A percentile compares a stretch with the other conserved stretches of the same genome.
Evolutionary conservation across 31 red algal species (phyloP).

Genomic region (Asparagopsis taxiformis): DNA sequence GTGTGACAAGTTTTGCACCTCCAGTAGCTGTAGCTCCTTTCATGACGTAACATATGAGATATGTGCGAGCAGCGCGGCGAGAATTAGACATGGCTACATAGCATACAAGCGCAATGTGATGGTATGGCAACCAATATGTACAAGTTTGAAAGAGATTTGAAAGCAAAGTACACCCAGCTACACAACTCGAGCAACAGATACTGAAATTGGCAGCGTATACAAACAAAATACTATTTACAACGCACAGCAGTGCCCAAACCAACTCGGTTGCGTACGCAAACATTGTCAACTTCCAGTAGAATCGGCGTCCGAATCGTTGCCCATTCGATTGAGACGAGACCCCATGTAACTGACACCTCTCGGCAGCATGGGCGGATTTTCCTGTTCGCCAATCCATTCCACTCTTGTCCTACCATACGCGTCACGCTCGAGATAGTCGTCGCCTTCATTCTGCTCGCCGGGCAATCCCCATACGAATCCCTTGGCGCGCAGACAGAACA

Average conservation of each 20-base stretch:
- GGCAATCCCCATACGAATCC: conserved; percentile 55
- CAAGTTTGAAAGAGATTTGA: too few species aligned
- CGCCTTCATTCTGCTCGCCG: conserved; percentile 35
- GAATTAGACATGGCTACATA: too few species aligned
- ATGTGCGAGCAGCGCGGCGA: too few species aligned
- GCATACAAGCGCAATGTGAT: too few species aligned
- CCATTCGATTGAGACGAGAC: conserved; percentile 47
- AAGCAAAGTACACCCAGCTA: too few species aligned
- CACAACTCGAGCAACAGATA: too few species aligned
- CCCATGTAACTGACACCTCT: conserved; percentile 73
- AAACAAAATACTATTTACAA: conserved; percentile 1
- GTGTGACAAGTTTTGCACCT: too few species aligned
- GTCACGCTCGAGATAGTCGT: conserved; percentile 67
- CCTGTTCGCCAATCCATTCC: conserved; percentile 25
- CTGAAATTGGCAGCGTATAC: too few species aligned
- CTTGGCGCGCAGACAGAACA: conserved; percentile 51
- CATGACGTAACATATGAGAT: too few species aligned
- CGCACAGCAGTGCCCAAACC: neutral
- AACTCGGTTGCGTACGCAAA: neutral
- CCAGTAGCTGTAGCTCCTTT: too few species aligned
- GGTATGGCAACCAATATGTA: too few species aligned
- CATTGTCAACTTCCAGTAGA: neutral
- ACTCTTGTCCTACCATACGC: conserved; percentile 56
- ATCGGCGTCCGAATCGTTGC: conserved; percentile 25
- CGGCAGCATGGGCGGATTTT: conserved; percentile 25